phyloP scores from a whole-genome alignment of 2,329 filamentous ascomycete genomes.

The Dactylellina sp. region DNA sequence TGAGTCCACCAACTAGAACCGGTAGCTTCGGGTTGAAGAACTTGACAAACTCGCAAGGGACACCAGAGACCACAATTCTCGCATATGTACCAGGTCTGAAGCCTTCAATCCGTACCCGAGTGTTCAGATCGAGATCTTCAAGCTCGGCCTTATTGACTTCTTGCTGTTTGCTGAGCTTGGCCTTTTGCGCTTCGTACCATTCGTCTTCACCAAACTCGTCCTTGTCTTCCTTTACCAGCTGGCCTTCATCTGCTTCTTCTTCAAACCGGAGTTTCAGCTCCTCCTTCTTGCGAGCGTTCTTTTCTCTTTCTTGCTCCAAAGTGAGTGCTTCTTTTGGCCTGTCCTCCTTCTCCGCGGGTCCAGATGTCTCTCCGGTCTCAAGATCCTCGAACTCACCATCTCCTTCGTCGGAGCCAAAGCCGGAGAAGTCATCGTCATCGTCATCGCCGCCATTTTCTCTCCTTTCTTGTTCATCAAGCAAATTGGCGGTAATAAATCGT shows the following conservation, averaged over 20 bases:
- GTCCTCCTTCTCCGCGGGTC: constrained; percentile 65
- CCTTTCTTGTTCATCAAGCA: constrained; percentile 70
- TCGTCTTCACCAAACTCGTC: constrained; percentile 96
- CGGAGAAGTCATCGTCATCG: constrained; percentile 65
- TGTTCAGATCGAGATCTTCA: constrained; percentile 83
- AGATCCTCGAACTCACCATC: constrained; percentile 88
- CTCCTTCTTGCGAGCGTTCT: constrained; percentile 91
- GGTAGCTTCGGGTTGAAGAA: constrained; percentile 85
- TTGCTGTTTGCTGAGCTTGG: constrained; percentile 91
- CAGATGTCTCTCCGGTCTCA: constrained; percentile 75
- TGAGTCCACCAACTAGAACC: constrained; percentile 89
- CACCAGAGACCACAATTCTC: constrained; percentile 86
- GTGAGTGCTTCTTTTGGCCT: constrained; percentile 66
- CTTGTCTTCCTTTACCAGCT: constrained; percentile 64
- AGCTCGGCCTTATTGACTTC: constrained; percentile 97
- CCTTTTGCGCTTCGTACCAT: constrained; percentile 98
- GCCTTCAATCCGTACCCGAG: constrained; percentile 86
- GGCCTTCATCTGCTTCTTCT: constrained; percentile 90
- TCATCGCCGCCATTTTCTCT: constrained; percentile 62
- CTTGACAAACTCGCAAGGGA: constrained; percentile 88
- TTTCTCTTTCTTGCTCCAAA: constrained; percentile 88
- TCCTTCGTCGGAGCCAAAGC: constrained; percentile 70
- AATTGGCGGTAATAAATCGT: constrained; percentile 78
- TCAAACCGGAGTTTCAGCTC: constrained; percentile 95
- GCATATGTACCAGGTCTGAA: constrained; percentile 93